Conservation (phyloP, 2,329 filamentous ascomycete genomes). For the Phialophora tarda region DNA sequence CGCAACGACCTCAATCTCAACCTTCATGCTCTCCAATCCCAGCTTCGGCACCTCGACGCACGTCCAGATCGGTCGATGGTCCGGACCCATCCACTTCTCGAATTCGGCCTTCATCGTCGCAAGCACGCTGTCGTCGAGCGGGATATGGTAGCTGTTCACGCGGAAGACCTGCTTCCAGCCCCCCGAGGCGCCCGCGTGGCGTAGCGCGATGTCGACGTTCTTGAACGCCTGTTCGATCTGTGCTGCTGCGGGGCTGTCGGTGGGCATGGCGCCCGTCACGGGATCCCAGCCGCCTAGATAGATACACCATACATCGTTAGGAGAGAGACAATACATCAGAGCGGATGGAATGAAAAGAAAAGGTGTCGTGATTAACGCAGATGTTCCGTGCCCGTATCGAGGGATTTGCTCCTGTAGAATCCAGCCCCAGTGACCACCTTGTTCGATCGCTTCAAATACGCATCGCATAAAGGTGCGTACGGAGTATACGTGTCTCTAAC, state of each 20-base stretch:
- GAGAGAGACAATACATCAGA: background rate
- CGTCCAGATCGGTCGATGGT: constrained; percentile 61
- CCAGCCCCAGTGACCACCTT: too few species aligned
- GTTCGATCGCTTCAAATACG: too few species aligned
- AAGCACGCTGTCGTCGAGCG: constrained; percentile 49
- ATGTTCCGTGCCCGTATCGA: too few species aligned
- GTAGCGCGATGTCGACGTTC: constrained; percentile 61
- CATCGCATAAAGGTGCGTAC: too few species aligned
- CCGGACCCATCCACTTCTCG: constrained; percentile 51
- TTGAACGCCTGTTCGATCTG: constrained; percentile 61
- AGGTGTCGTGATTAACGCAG: background rate
- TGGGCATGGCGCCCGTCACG: background rate
- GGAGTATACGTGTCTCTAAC: too few species aligned
- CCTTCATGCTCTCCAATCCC: constrained; percentile 57
- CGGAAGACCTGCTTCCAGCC: constrained; percentile 63
- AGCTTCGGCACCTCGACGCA: constrained; percentile 58
- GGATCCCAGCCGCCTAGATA: constrained; percentile 17
- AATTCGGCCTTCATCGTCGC: constrained; percentile 55
- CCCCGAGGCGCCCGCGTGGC: constrained; percentile 58
- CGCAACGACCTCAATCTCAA: constrained; percentile 65
- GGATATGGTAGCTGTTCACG: constrained; percentile 55
- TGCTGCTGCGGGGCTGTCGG: background rate
- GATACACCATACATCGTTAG: too few species aligned
- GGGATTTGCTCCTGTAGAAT: too few species aligned
- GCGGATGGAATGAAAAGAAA: background rate